Base-by-base conservation (phyloP, 1,139 yeast genomes). In the Zygosaccharomyces pseudobailii region DNA sequence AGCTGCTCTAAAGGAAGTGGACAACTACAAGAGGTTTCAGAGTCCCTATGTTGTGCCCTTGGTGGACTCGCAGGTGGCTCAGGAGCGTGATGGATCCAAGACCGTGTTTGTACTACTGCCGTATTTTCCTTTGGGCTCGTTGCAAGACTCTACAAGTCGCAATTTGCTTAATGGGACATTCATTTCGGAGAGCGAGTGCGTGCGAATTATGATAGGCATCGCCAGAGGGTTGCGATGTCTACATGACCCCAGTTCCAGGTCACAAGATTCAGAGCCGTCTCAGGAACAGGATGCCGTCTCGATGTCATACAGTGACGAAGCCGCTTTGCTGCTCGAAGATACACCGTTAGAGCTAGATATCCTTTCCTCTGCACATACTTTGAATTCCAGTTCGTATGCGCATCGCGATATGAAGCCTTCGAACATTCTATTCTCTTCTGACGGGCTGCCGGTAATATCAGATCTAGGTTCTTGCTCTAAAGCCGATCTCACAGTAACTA, bases 351-450 rank as follows among this genome's bases (percentile, higher is more conserved):
- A 59, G 31, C 48, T 54, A 40, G 59, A 55, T 41, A 32, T 52
- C n/a, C 40, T 52, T n/a, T 50, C 55, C 17, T 40, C 55, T 9
- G 74, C 83, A 3, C 86, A 82, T 49, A 61, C 84, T 50, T 75
- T 74, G 40, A 85, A 81, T 49, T 68, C 79, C 36, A 72, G 76
- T 2, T 87, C 95, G 1, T 88, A 77, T 65, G 95, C 95, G 0
- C 97, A 89, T 64, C 71, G 89, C 51, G 96, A 89, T 63, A 69
- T 90, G 47, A 89, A 88, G 58, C 97, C 97, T 0, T 95, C 92
- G 1, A 89, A 88, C 61, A 79, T 89, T 21, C 84, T 89, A 92
- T 69, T 89, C 7, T 76, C 86, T 1, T 78, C 81, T 23, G 83
- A 81, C 50, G 88, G 88, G 0, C 65, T 78, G 6, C 95, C 95